Percentiles rank a stretch among this genome's conserved stretches.
These are phyloP conservation scores for Rhizophagus clarus DNA, from an alignment of 192 early-diverging fungal genomes.

Conservation along the genomic window DNA sequence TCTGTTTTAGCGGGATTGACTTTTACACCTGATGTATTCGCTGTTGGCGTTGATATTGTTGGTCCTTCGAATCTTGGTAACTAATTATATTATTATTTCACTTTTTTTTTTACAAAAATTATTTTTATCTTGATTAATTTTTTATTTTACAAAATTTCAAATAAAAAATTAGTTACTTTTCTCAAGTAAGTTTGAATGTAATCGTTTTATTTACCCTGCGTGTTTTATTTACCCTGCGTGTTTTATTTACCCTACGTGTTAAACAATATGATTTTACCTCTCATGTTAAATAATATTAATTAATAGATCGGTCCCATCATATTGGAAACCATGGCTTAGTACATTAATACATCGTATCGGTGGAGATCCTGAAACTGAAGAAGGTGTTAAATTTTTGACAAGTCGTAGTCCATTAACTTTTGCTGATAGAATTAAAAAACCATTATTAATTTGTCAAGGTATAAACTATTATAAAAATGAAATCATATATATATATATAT, in stretches of 20 bases:
- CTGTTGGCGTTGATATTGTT: constrained; percentile 44
- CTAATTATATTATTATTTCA: constrained; percentile 37
- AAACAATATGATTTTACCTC: too few species aligned
- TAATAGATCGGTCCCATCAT: too few species aligned
- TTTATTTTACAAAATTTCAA: too few species aligned
- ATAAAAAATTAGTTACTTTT: too few species aligned
- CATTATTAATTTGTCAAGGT: constrained; percentile 46
- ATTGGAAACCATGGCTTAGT: constrained; percentile 33
- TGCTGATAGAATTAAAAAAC: constrained; percentile 43
- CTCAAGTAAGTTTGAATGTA: too few species aligned
- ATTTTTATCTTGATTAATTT: too few species aligned
- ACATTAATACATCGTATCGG: constrained; percentile 37
- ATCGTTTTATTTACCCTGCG: too few species aligned
- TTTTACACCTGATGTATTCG: constrained; percentile 46
- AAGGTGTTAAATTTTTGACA: constrained; percentile 37
- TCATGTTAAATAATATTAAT: too few species aligned
- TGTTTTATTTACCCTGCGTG: too few species aligned
- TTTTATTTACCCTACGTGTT: too few species aligned
- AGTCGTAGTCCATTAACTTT: constrained; percentile 35
- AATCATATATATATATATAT: too few species aligned
- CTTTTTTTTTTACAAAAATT: too few species aligned
- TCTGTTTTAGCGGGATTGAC: constrained; percentile 44
- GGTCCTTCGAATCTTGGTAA: constrained; percentile 43
- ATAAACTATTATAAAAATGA: not conserved
- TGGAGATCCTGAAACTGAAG: constrained; percentile 37